Evolutionary conservation across 2,329 filamentous ascomycete genomes (phyloP).

Genomic region (Aspergillus luchuensis): DNA sequence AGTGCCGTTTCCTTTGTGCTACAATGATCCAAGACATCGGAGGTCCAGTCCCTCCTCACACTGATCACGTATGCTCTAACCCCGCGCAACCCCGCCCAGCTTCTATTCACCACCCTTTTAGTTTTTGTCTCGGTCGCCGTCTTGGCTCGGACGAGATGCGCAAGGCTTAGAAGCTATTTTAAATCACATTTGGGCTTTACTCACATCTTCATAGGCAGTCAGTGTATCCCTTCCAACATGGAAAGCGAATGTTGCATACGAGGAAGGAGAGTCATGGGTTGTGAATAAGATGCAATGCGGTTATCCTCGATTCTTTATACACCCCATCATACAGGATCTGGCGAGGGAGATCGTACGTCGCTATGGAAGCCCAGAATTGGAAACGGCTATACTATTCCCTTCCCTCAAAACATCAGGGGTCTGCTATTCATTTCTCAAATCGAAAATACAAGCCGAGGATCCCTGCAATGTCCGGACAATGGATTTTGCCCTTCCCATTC

Average conservation of each 20-base stretch:
- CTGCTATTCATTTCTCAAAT: slow-evolving; percentile 72
- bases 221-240: slow-evolving; percentile 96
- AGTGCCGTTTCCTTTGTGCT: slow-evolving; percentile 7
- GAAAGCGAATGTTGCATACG: slow-evolving; percentile 87
- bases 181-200: slow-evolving; percentile 6
- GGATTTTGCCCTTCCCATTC: slow-evolving; percentile 56
- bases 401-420: slow-evolving; percentile 68
- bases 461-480: slow-evolving; percentile 57
- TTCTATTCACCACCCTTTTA: background rate
- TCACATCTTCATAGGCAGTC: slow-evolving; percentile 67
- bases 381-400: slow-evolving; percentile 78
- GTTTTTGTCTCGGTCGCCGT: background rate
- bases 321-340: slow-evolving; percentile 76
- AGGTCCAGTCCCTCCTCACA: slow-evolving; percentile 75
- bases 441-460: slow-evolving; percentile 34
- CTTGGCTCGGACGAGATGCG: background rate
- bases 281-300: slow-evolving; percentile 80
- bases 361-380: slow-evolving; percentile 58
- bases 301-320: slow-evolving; percentile 94
- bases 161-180: background rate
- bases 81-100: slow-evolving; percentile 25
- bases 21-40: slow-evolving; percentile 54
- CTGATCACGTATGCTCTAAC: slow-evolving; percentile 67
- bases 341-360: slow-evolving; percentile 66
- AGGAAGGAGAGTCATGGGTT: slow-evolving; percentile 90